These are phyloP conservation scores for Amaranthus palmeri DNA, from an alignment of 148 eudicot species.

Conservation along the genomic window DNA sequence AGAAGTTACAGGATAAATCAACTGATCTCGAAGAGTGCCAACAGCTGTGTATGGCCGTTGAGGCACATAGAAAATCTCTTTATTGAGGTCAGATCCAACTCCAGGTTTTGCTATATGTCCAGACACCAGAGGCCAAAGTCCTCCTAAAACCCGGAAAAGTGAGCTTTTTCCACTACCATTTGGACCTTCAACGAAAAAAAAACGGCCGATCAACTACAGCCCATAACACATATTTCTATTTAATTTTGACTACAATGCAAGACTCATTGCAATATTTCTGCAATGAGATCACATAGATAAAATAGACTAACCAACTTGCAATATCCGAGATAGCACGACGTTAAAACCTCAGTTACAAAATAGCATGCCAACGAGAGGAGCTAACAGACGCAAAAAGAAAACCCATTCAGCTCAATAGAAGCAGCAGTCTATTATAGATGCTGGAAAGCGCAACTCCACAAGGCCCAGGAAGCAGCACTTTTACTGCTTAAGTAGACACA, in stretches of 20 bases:
- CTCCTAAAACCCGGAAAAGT: slow-evolving; percentile 94
- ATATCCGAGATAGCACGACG: not conserved
- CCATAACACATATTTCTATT: not conserved
- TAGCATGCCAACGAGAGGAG: too few relatives aligned
- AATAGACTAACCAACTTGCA: not conserved
- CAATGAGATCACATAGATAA: not conserved
- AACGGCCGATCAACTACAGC: not conserved
- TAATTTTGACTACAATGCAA: not conserved
- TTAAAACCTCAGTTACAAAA: too few relatives aligned
- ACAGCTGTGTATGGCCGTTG: slow-evolving; percentile 97
- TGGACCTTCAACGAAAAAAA: slow-evolving; percentile 55
- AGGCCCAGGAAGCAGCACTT: too few relatives aligned
- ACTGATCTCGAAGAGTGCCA: slow-evolving; percentile 96
- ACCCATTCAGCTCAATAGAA: too few relatives aligned
- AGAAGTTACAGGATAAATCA: slow-evolving; percentile 88
- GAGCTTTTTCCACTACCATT: slow-evolving; percentile 99
- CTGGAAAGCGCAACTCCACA: too few relatives aligned
- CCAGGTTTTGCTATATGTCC: slow-evolving; percentile 99
- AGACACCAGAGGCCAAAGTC: slow-evolving; percentile 94
- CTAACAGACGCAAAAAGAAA: too few relatives aligned
- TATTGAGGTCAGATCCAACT: slow-evolving; percentile 90
- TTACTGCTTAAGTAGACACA: too few relatives aligned
- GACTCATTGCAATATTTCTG: not conserved
- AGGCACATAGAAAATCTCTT: slow-evolving; percentile 95
- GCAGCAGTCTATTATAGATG: too few relatives aligned